Percentiles rank a stretch among this genome's conserved stretches.
Conservation (phyloP, 2,329 filamentous ascomycete genomes). For the Epichloe gansuensis region DNA sequence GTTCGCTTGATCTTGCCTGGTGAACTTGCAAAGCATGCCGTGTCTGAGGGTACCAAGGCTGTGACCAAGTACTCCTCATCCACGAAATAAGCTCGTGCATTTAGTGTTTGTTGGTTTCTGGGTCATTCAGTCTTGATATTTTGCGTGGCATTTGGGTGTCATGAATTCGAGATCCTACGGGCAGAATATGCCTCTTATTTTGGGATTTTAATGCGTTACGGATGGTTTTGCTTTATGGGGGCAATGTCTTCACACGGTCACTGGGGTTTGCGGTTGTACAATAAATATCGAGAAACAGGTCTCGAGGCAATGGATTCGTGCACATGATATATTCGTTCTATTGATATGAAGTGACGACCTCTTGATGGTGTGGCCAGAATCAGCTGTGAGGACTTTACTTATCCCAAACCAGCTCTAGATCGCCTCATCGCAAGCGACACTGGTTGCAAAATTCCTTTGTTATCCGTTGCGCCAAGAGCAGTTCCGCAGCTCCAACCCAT, state of each 20-base stretch:
- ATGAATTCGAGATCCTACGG: constrained; percentile 40
- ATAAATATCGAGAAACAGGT: constrained; percentile 53
- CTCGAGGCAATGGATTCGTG: constrained; percentile 51
- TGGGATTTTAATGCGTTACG: constrained; percentile 62
- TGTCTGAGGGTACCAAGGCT: constrained; percentile 98
- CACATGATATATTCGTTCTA: constrained; percentile 35
- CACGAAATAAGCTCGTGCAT: constrained; percentile 70
- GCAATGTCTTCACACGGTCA: constrained; percentile 59
- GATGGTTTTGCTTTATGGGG: constrained; percentile 56
- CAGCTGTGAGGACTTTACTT: constrained; percentile 7
- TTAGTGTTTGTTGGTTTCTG: constrained; percentile 37
- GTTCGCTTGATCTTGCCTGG: constrained; percentile 95
- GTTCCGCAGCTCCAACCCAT: constrained; percentile 94
- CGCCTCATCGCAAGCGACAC: constrained; percentile 81
- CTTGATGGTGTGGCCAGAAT: not conserved
- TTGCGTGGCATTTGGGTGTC: constrained; percentile 47
- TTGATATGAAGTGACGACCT: not conserved
- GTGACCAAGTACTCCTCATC: constrained; percentile 99
- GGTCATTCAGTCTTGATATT: constrained; percentile 39
- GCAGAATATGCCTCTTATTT: constrained; percentile 19
- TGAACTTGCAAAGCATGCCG: constrained; percentile 98
- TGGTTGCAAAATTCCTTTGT: constrained; percentile 79
- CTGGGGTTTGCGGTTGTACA: constrained; percentile 62
- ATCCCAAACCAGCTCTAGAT: constrained; percentile 72
- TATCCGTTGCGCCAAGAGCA: constrained; percentile 67